These are phyloP conservation scores for Pythium aristosporum DNA, from an alignment of 352 stramenopile species.

Conservation along the genomic window DNA sequence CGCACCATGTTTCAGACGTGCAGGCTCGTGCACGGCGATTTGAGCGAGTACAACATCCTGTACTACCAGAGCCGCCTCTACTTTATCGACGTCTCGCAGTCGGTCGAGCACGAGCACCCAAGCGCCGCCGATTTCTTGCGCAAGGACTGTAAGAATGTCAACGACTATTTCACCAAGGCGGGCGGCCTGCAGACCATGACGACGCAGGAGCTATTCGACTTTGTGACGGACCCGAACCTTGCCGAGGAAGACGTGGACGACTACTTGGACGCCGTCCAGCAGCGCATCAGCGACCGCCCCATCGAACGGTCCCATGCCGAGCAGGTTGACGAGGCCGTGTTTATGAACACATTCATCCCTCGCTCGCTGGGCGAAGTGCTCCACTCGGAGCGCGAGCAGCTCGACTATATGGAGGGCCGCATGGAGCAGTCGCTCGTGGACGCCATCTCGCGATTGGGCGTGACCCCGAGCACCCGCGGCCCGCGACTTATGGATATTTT, in stretches of 20 bases:
- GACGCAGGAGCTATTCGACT: slow-evolving; percentile 96
- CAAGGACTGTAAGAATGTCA: slow-evolving; percentile 97
- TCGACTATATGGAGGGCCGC: slow-evolving; percentile 82
- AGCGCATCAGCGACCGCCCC: slow-evolving; percentile 75
- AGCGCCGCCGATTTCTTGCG: slow-evolving; percentile 97
- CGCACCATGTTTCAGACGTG: slow-evolving; percentile 96
- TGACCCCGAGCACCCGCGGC: slow-evolving; percentile 36
- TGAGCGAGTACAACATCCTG: slow-evolving; percentile 99
- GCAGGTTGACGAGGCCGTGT: slow-evolving; percentile 93
- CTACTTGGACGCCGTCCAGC: slow-evolving; percentile 90
- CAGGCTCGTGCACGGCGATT: slow-evolving; percentile 97
- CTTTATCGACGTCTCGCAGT: slow-evolving; percentile 99
- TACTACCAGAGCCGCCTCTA: slow-evolving; percentile 96
- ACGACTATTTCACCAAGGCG: slow-evolving; percentile 95
- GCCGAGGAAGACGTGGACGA: slow-evolving; percentile 78
- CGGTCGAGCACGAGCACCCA: slow-evolving; percentile 98
- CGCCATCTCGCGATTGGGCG: slow-evolving; percentile 76
- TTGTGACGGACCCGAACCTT: slow-evolving; percentile 86
- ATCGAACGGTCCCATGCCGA: slow-evolving; percentile 61
- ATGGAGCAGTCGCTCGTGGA: slow-evolving; percentile 83
- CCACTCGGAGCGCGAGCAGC: slow-evolving; percentile 83
- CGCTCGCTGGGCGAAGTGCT: slow-evolving; percentile 94
- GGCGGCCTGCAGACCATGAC: slow-evolving; percentile 91
- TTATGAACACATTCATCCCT: slow-evolving; percentile 93
- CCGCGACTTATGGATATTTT: slow-evolving; percentile 74